Evolutionary conservation across 1,284 basidiomycete species (phyloP), one percentile per base, ranked within the genome.

Genomic region (Cryptococcus floricola): DNA sequence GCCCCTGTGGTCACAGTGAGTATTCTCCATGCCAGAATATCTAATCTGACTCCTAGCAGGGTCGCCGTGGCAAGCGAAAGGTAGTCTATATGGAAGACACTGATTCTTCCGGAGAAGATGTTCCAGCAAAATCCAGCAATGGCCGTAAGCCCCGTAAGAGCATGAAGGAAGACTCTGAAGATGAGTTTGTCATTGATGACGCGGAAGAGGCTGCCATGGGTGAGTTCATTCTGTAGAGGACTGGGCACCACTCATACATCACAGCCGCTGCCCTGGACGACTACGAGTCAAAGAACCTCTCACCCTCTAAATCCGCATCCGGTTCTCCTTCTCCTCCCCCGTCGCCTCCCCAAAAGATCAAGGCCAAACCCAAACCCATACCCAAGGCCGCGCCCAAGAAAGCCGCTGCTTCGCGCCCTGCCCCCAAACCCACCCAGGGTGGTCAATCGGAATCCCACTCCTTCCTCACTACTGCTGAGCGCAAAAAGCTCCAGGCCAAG

Each of bases 391-490:
- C 68, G 19, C 60, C 62, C 27, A 61, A 58, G 66, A 56, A 64
- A 66, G 34, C 45, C 27, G 27, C 55, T 9, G n/a, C 44, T 1
- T 58, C 59, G 27, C 57, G 63, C 23, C 65, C 65, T 18, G 60
- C 60, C 34, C 60, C 64, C 6, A 41, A 28, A 14, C 60, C 57
- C 28, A 37, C 48, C 7, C 41, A 37, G 5, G 45, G 41, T 37
- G 42, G 18, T n/a, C 52, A 51, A 7, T 50, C 43, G 23, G 69
- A 74, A 51, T 74, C 80, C 8, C 50, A 64, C 48, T 49, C 53
- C 5, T 70, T 75, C 74, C 80, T 94, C 61, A 96, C 94, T 16
- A 86, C 87, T 10, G 92, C 94, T 0, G 93, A 97, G 73, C 84
- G 84, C 61, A 83, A 88, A 7, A 83, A 84, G 53, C 82, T 87